Base-by-base conservation (phyloP, 1,284 basidiomycete genomes). In the Cryptococcus floricola region DNA sequence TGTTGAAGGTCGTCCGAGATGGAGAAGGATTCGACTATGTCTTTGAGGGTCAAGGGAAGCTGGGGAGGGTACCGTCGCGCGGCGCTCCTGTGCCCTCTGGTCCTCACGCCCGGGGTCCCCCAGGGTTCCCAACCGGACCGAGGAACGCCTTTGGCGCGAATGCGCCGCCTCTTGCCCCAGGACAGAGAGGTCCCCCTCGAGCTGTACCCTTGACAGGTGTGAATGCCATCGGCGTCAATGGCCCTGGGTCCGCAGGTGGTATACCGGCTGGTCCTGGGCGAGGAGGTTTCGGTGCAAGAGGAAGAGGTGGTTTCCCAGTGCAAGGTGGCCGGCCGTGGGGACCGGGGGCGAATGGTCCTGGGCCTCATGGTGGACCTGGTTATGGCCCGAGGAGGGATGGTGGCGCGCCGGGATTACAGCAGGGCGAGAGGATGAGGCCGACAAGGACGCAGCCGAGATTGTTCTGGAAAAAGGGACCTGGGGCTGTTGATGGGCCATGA, bases 381-480 rank as follows among this genome's bases (percentile, higher is more conserved):
- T 34, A 34, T 45, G 48, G 37, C n/a, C 37, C 13, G 39, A 34
- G 45, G 52, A 37, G 56, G 47, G 43, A 53, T 19, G 19, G 53
- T 48, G 39, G 27, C 19, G 50, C 43, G 57, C 39, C 18, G 44
- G 57, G 7, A 31, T 10, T 19, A 23, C 19, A 38, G 28, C 52
- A 52, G 19, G 9, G 48, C 31, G 48, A 57, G 43, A 50, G 39
- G 52, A 56, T 57, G 53, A 50, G 61, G 49, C 60, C 39, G 53
- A 67, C 67, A 6, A 61, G 45, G 37, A 56, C 39, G 16, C 49
- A 58, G 54, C 67, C 67, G 12, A 50, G 42, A 13, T 44, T 69
- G 53, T 53, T 57, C 14, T 69, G 60, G 59, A 58, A 58, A 34
- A 66, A 69, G 54, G 67, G 67, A 1, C 67, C 66, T 13, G 66